phyloP scores from a whole-genome alignment of 352 stramenopile species.

The Phytophthora multivora region DNA sequence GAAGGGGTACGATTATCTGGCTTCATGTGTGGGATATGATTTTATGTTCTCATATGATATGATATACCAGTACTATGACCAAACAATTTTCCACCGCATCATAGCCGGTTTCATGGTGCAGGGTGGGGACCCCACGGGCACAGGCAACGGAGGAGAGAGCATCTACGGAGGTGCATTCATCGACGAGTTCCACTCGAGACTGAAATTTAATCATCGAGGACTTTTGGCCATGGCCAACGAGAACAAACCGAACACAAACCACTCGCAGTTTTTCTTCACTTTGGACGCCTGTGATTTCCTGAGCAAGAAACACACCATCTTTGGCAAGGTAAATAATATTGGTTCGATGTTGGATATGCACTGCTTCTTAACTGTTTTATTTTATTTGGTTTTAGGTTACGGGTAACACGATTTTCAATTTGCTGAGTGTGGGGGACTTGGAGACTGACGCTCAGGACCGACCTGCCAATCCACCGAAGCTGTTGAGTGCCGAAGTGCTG shows the following conservation, averaged over 20 bases:
- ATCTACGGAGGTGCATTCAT: constrained; percentile 82
- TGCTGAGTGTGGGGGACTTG: constrained; percentile 90
- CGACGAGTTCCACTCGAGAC: constrained; percentile 93
- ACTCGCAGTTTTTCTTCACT: constrained; percentile 98
- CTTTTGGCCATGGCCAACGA: constrained; percentile 94
- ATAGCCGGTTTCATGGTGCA: constrained; percentile 96
- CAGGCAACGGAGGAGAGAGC: constrained; percentile 81
- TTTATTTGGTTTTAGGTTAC: constrained; percentile 83
- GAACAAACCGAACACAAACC: constrained; percentile 87
- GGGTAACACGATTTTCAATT: constrained; percentile 98
- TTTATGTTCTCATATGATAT: background rate
- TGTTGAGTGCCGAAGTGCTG: constrained; percentile 91
- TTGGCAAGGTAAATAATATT: constrained; percentile 79
- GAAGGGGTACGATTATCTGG: constrained; percentile 52
- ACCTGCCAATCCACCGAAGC: constrained; percentile 68
- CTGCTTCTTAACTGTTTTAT: background rate
- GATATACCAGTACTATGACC: constrained; percentile 92
- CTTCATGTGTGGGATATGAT: background rate
- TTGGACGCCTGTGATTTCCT: constrained; percentile 95
- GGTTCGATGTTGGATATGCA: no score
- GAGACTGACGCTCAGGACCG: constrained; percentile 89
- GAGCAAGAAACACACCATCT: constrained; percentile 96
- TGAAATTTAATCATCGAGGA: constrained; percentile 97
- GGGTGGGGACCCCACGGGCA: constrained; percentile 91
- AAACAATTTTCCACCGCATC: constrained; percentile 96